A percentile compares a stretch with the other conserved stretches of the same genome.
These are phyloP conservation scores for Penicillium sp. DNA, from an alignment of 2,329 filamentous ascomycete genomes.

Conservation along the genomic window DNA sequence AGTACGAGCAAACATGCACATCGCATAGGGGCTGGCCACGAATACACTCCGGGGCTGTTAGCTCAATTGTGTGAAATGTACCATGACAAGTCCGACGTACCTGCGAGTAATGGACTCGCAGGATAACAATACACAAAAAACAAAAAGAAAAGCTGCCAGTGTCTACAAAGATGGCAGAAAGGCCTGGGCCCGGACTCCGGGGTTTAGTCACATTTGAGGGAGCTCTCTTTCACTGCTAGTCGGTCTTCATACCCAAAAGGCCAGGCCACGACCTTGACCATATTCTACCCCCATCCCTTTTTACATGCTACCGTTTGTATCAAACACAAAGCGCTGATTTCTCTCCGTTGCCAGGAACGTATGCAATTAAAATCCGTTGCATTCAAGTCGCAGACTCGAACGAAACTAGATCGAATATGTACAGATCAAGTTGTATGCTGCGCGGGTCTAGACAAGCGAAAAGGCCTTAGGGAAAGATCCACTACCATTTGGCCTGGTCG, in stretches of 20 bases:
- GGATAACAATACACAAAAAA: too few relatives aligned
- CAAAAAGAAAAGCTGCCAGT: too few relatives aligned
- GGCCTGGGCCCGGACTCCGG: not conserved
- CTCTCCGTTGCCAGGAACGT: not conserved
- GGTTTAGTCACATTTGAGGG: not conserved
- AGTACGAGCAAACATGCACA: too few relatives aligned
- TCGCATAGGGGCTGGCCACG: not conserved
- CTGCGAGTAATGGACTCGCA: not conserved
- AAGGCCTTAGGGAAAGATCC: constrained; percentile 6
- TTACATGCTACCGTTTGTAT: not conserved
- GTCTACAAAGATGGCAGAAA: not conserved
- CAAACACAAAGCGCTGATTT: not conserved
- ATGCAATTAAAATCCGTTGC: constrained; percentile 16
- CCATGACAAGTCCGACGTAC: not conserved
- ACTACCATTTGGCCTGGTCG: constrained; percentile 54
- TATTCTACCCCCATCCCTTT: not conserved
- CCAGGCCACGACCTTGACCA: not conserved
- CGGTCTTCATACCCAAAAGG: not conserved
- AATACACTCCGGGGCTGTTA: too few relatives aligned
- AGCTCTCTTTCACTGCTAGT: not conserved
- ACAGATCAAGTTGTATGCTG: constrained; percentile 19
- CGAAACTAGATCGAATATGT: constrained; percentile 24
- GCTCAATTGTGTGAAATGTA: not conserved
- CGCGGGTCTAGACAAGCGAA: constrained; percentile 6
- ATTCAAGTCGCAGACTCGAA: constrained; percentile 18